Percentiles rank a stretch among this genome's conserved stretches.
Evolutionary conservation across 352 stramenopile genomes (phyloP).

Genomic region (Pseudoperonospora humuli): DNA sequence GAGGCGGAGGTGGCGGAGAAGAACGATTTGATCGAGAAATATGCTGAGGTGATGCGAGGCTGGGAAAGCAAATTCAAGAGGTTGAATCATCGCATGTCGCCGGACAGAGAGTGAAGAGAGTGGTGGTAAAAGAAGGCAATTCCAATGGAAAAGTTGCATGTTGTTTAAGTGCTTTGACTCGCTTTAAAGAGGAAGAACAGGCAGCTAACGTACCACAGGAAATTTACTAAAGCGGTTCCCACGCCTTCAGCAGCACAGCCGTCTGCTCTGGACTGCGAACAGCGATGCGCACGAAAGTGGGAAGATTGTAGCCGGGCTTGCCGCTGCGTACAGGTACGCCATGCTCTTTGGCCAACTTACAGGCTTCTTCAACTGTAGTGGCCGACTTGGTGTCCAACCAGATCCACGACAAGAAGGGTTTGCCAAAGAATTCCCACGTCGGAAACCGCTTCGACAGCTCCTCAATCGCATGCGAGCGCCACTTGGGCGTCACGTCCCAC

Average conservation of each 20-base stretch:
- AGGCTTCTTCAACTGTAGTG: conserved; percentile 43
- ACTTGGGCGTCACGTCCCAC: conserved; percentile 77
- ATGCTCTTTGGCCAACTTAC: conserved; percentile 68
- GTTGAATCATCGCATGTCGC: conserved; percentile 56
- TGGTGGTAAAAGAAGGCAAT: background rate
- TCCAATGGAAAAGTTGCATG: conserved; percentile 11
- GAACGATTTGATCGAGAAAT: conserved; percentile 82
- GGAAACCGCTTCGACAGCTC: conserved; percentile 55
- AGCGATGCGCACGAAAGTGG: conserved; percentile 77
- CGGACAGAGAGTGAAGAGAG: conserved; percentile 37
- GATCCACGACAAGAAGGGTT: conserved; percentile 80
- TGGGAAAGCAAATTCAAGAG: conserved; percentile 84
- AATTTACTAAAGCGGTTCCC: conserved; percentile 50
- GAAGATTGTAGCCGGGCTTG: conserved; percentile 84
- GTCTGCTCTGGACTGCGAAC: conserved; percentile 68
- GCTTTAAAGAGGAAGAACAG: background rate
- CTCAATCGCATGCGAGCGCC: conserved; percentile 54
- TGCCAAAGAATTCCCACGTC: conserved; percentile 57
- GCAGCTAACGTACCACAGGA: background rate
- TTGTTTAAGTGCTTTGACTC: conserved; percentile 5
- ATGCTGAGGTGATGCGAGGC: conserved; percentile 69
- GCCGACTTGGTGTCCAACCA: conserved; percentile 83
- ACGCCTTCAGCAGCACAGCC: conserved; percentile 67
- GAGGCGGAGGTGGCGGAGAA: conserved; percentile 75
- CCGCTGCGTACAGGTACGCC: conserved; percentile 82